A percentile compares a stretch with the other conserved stretches of the same genome.
Conservation (phyloP, 306 rosid species). For the Styphnolobium japonicum region DNA sequence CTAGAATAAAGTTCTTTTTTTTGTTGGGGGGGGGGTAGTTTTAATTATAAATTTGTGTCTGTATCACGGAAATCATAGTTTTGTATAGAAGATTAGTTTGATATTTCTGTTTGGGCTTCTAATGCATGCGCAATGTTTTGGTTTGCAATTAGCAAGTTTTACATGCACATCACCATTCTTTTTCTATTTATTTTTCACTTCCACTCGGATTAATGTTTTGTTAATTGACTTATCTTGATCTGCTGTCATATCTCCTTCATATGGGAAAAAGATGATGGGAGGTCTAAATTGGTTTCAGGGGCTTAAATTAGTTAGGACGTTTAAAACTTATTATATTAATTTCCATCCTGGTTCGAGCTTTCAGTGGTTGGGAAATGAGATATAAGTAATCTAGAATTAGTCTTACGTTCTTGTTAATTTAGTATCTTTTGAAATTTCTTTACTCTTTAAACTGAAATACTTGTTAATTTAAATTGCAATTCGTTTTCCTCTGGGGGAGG, state of each 20-base stretch:
- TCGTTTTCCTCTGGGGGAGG: neutral
- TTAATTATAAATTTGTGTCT: neutral
- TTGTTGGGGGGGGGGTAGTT: neutral
- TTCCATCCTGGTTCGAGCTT: neutral
- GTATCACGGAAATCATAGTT: neutral
- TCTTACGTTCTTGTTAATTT: constrained; percentile 4
- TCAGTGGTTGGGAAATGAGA: constrained; percentile 25
- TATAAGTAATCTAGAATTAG: neutral
- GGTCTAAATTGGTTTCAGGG: neutral
- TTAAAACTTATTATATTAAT: neutral
- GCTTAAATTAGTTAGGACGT: neutral
- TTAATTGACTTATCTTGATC: neutral
- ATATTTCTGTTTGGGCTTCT: neutral
- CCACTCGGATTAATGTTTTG: neutral
- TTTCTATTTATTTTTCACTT: neutral
- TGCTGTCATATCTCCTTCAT: neutral
- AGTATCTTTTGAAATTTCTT: neutral
- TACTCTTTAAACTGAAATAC: neutral
- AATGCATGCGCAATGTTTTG: neutral
- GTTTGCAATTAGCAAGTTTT: neutral
- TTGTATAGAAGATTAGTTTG: neutral
- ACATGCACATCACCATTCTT: neutral
- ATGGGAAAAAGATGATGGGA: neutral
- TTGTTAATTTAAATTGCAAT: neutral
- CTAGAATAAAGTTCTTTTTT: neutral